Conservation (phyloP, 306 rosid genomes). For the Fagus sylvatica region DNA sequence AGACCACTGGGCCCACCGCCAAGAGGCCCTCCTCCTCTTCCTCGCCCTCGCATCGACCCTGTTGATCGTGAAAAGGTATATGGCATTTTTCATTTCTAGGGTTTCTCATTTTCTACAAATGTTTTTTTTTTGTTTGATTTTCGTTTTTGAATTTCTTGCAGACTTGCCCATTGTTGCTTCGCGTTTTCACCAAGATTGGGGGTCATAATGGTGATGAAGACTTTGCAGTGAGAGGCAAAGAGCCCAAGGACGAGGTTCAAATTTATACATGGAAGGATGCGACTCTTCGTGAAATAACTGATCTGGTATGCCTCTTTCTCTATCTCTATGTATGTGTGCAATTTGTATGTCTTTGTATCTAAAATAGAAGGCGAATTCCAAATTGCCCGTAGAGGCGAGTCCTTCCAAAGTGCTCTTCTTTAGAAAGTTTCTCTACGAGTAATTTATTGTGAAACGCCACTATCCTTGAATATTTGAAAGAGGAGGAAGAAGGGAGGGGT, state of each 20-base stretch:
- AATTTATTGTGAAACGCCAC: neutral
- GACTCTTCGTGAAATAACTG: constrained; percentile 86
- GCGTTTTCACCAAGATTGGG: constrained; percentile 90
- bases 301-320: constrained; percentile 54
- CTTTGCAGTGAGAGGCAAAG: constrained; percentile 89
- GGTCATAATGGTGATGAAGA: constrained; percentile 75
- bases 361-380: neutral
- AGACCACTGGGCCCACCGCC: constrained; percentile 42
- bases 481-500: neutral
- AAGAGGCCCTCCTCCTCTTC: constrained; percentile 37
- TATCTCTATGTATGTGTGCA: neutral
- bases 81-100: neutral
- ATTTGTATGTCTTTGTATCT: neutral
- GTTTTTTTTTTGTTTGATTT: neutral
- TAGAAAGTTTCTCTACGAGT: neutral
- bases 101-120: neutral
- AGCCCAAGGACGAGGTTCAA: constrained; percentile 95
- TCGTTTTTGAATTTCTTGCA: constrained; percentile 25
- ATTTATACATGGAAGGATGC: constrained; percentile 99
- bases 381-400: no score
- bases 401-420: no score
- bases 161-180: constrained; percentile 91
- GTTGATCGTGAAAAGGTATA: constrained; percentile 65
- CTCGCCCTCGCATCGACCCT: constrained; percentile 56
- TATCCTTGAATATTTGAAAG: neutral